These are phyloP conservation scores for Chaetomium sp. DNA, from an alignment of 2,329 filamentous ascomycete genomes.

Conservation along the genomic window DNA sequence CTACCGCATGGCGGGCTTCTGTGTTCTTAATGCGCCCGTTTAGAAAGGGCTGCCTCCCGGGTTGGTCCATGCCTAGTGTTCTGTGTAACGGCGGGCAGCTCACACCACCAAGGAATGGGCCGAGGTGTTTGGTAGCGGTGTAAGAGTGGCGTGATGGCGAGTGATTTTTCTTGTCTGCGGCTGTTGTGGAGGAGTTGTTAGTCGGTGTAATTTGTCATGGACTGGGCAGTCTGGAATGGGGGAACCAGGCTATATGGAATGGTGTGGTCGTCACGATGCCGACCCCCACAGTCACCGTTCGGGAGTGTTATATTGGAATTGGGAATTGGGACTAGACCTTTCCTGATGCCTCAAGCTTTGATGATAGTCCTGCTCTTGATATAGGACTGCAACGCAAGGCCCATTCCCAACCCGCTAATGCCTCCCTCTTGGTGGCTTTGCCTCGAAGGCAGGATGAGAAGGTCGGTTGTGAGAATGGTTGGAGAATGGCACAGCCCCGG, in stretches of 20 bases:
- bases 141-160: constrained; percentile 6
- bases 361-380: background rate
- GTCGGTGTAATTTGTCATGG: background rate
- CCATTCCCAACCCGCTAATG: background rate
- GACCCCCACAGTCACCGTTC: background rate
- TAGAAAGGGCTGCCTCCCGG: background rate
- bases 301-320: background rate
- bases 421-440: background rate
- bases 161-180: background rate
- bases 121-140: background rate
- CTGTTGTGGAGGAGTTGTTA: background rate
- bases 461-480: background rate
- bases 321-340: background rate
- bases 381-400: background rate
- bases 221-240: background rate
- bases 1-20: constrained; percentile 13
- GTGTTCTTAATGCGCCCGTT: background rate
- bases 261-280: background rate
- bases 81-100: constrained; percentile 16
- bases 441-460: background rate
- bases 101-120: background rate
- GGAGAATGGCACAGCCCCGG: background rate
- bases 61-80: constrained; percentile 1
- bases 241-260: background rate
- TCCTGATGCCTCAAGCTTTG: background rate